phyloP scores from a whole-genome alignment of 2,329 filamentous ascomycete genomes.

The Rutstroemia sp. region DNA sequence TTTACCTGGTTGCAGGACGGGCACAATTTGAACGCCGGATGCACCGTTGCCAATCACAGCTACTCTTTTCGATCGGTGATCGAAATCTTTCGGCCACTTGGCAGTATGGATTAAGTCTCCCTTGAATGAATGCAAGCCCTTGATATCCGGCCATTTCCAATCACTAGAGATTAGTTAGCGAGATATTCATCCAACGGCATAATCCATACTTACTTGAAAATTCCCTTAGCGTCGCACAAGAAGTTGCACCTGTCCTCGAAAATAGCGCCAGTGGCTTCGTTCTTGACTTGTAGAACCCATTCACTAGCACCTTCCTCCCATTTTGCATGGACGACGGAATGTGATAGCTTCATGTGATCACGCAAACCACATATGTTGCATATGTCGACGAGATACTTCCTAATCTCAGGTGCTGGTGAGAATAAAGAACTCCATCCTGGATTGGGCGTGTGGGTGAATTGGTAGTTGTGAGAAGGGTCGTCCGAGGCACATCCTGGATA shows the following conservation, averaged over 20 bases:
- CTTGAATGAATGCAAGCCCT: conserved; percentile 38
- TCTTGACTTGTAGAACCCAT: conserved; percentile 9
- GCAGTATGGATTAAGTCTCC: conserved; percentile 52
- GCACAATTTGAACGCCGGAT: conserved; percentile 45
- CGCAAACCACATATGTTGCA: conserved; percentile 39
- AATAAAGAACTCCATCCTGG: conserved; percentile 53
- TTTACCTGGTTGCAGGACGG: conserved; percentile 31
- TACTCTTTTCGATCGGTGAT: conserved; percentile 38
- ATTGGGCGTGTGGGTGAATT: conserved; percentile 54
- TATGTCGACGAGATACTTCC: conserved; percentile 42
- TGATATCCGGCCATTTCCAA: conserved; percentile 55
- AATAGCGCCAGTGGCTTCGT: conserved; percentile 29
- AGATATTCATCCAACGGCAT: too few relatives aligned
- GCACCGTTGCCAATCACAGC: conserved; percentile 45
- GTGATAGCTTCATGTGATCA: conserved; percentile 36
- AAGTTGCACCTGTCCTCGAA: conserved; percentile 42
- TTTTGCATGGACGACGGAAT: conserved; percentile 32
- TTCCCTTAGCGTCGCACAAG: conserved; percentile 42
- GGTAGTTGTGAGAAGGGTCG: conserved; percentile 51
- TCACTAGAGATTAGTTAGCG: conserved; percentile 24
- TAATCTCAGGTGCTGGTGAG: conserved; percentile 46
- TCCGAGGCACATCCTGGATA: conserved; percentile 53
- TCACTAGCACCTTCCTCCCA: conserved; percentile 12
- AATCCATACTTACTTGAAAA: conserved; percentile 40
- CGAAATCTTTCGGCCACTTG: conserved; percentile 47